Percentiles rank a stretch among this genome's conserved stretches.
phyloP scores from a whole-genome alignment of 2,329 filamentous ascomycete species.

The Aspergillus viridinutans region DNA sequence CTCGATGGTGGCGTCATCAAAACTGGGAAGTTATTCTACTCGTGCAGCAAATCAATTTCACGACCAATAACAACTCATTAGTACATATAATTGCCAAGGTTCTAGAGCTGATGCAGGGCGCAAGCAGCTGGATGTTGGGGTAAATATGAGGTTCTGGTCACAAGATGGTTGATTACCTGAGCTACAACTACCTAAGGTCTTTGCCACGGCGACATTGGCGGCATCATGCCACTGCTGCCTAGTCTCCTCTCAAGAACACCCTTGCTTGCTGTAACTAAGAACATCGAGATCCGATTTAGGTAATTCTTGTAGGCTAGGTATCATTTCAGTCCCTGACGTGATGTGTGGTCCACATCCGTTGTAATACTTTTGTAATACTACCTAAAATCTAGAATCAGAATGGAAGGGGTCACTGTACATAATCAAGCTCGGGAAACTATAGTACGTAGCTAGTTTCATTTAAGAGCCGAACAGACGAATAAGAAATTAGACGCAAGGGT shows the following conservation, averaged over 20 bases:
- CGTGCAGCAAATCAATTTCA: neutral
- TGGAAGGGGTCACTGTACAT: neutral
- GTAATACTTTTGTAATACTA: neutral
- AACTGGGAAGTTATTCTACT: neutral
- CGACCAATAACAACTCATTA: neutral
- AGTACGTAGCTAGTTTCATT: neutral
- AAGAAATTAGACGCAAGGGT: neutral
- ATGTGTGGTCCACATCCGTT: neutral
- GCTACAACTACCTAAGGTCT: neutral
- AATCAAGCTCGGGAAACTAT: neutral
- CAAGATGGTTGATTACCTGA: neutral
- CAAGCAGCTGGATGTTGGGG: neutral
- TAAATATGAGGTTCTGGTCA: neutral
- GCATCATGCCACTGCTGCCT: neutral
- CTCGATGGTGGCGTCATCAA: constrained; percentile 22
- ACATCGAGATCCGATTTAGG: neutral
- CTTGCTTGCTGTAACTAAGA: neutral
- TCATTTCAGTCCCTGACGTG: neutral
- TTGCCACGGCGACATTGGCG: neutral
- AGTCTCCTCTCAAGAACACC: neutral
- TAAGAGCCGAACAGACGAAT: neutral
- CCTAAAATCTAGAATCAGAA: neutral
- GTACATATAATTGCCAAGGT: neutral
- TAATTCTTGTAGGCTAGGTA: neutral
- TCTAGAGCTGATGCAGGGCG: neutral